Evolutionary conservation across 1,139 yeast genomes (phyloP).

Genomic region (Candida glucosophila): DNA sequence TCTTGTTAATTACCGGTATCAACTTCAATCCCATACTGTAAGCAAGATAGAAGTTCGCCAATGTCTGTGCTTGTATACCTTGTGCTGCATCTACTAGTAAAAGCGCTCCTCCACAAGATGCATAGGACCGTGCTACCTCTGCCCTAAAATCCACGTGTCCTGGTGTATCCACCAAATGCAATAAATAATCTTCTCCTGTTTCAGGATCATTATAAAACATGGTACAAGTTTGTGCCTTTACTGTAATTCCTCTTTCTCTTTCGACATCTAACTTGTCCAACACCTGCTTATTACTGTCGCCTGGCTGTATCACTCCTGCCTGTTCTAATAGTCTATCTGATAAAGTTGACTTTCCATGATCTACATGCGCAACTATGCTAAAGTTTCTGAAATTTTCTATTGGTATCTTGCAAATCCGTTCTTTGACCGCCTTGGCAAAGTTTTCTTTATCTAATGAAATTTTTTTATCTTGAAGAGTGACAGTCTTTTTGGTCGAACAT

Average conservation of each 20-base stretch:
- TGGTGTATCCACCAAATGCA: slow-evolving; percentile 93
- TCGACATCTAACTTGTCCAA: slow-evolving; percentile 89
- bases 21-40: slow-evolving; percentile 75
- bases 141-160: slow-evolving; percentile 96
- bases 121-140: slow-evolving; percentile 88
- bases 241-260: slow-evolving; percentile 91
- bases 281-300: slow-evolving; percentile 71
- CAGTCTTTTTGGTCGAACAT: slow-evolving; percentile 3
- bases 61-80: slow-evolving; percentile 97
- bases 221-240: slow-evolving; percentile 92
- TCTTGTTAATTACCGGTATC: slow-evolving; percentile 85
- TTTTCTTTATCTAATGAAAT: slow-evolving; percentile 23
- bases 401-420: slow-evolving; percentile 66
- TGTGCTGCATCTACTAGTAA: slow-evolving; percentile 89
- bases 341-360: slow-evolving; percentile 91
- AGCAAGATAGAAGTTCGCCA: slow-evolving; percentile 88
- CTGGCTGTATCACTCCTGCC: slow-evolving; percentile 81
- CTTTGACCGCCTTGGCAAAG: slow-evolving; percentile 27
- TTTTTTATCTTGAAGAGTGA: slow-evolving; percentile 19
- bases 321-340: slow-evolving; percentile 81
- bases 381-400: slow-evolving; percentile 78
- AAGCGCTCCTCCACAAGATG: slow-evolving; percentile 93
- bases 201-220: slow-evolving; percentile 75
- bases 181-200: slow-evolving; percentile 53
- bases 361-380: slow-evolving; percentile 95